Evolutionary conservation across 2,329 filamentous ascomycete genomes (phyloP).

Genomic region (Cladosporium colombiae): DNA sequence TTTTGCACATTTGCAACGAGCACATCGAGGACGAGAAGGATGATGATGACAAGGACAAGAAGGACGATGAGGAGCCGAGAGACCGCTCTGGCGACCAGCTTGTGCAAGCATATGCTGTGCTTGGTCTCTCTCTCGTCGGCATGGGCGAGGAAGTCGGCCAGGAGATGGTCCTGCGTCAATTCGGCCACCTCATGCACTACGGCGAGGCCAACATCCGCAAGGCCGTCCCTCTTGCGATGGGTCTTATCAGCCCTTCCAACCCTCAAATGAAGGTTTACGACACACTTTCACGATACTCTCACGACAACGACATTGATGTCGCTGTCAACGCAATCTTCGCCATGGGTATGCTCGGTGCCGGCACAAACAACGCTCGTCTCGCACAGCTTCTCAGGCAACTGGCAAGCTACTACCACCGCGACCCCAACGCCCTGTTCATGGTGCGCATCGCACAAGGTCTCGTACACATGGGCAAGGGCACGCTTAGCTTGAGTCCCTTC

Average conservation of each 20-base stretch:
- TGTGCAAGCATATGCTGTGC: conserved; percentile 91
- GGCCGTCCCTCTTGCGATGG: conserved; percentile 94
- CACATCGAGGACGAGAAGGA: conserved; percentile 85
- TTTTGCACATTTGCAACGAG: conserved; percentile 97
- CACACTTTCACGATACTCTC: conserved; percentile 92
- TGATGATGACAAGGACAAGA: conserved; percentile 68
- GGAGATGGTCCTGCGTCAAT: conserved; percentile 97
- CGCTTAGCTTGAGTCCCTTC: conserved; percentile 95
- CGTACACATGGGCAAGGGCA: conserved; percentile 98
- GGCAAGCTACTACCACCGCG: conserved; percentile 96
- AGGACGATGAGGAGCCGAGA: conserved; percentile 71
- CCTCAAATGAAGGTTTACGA: conserved; percentile 99
- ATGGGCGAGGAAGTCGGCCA: conserved; percentile 99
- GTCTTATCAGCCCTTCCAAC: conserved; percentile 93
- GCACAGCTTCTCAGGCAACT: conserved; percentile 92
- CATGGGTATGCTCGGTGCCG: conserved; percentile 95
- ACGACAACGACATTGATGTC: conserved; percentile 98
- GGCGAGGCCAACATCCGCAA: conserved; percentile 96
- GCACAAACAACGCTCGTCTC: conserved; percentile 95
- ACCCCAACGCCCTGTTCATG: conserved; percentile 97
- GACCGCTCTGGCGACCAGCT: conserved; percentile 72
- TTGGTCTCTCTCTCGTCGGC: conserved; percentile 88
- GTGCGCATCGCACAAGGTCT: conserved; percentile 97
- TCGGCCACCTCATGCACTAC: conserved; percentile 98
- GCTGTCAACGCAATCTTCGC: conserved; percentile 98